Evolutionary conservation across 306 rosid genomes (phyloP).

Genomic region (Inga laurina): DNA sequence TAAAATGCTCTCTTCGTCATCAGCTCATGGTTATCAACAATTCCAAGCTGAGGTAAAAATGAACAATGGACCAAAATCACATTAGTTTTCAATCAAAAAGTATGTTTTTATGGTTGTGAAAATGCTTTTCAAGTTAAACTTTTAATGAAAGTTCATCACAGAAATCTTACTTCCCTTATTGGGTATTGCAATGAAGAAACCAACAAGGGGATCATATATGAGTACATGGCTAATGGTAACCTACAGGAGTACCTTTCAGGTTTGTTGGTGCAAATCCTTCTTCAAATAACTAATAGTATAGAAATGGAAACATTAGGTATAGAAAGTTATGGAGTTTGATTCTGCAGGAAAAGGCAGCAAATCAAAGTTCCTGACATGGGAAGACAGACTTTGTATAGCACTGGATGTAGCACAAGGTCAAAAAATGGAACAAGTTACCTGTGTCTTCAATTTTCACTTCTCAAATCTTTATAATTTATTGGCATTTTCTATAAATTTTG

Average conservation of each 20-base stretch:
- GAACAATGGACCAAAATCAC: neutral
- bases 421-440: neutral
- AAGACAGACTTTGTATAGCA: neutral
- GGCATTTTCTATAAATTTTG: neutral
- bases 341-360: neutral
- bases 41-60: neutral
- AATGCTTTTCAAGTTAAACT: slow-evolving; percentile 21
- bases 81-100: neutral
- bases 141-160: slow-evolving; percentile 42
- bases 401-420: neutral
- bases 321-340: neutral
- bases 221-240: slow-evolving; percentile 43
- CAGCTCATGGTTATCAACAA: neutral
- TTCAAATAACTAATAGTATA: neutral
- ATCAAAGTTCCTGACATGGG: neutral
- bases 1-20: neutral
- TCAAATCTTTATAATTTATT: too few relatives aligned
- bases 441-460: neutral
- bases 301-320: neutral
- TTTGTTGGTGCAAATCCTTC: slow-evolving; percentile 18
- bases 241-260: slow-evolving; percentile 39
- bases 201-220: slow-evolving; percentile 37
- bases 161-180: slow-evolving; percentile 38
- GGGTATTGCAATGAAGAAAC: slow-evolving; percentile 41
- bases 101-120: neutral